Conservation (phyloP, 2,329 filamentous ascomycete species). For the Ophiognomonia clavigignenti-juglandacearum region DNA sequence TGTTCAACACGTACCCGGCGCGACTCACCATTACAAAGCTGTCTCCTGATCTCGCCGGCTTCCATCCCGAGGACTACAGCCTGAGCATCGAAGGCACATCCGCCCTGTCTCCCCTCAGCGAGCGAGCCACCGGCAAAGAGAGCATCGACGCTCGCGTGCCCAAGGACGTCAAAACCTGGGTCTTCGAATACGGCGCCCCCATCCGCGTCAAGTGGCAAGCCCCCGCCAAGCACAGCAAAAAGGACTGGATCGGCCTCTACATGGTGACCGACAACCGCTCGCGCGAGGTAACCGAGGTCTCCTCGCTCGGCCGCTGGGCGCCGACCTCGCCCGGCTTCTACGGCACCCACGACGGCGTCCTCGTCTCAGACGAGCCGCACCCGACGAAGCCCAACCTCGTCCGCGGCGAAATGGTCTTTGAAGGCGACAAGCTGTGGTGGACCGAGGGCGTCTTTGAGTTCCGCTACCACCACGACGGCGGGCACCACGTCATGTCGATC, state of each 20-base stretch:
- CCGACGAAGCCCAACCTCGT: slow-evolving; percentile 50
- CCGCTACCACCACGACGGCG: slow-evolving; percentile 90
- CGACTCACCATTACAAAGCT: slow-evolving; percentile 78
- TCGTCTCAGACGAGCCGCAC: slow-evolving; percentile 61
- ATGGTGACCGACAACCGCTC: slow-evolving; percentile 92
- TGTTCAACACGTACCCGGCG: slow-evolving; percentile 87
- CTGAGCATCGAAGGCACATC: slow-evolving; percentile 67
- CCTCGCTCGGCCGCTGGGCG: slow-evolving; percentile 85
- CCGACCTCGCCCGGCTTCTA: slow-evolving; percentile 73
- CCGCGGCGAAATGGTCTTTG: slow-evolving; percentile 78
- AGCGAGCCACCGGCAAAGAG: slow-evolving; percentile 67
- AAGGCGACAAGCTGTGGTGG: slow-evolving; percentile 96
- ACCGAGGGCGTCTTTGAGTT: slow-evolving; percentile 95
- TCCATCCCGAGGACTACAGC: slow-evolving; percentile 75
- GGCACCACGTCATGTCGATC: slow-evolving; percentile 89
- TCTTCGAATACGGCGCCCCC: slow-evolving; percentile 84
- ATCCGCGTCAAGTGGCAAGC: slow-evolving; percentile 89
- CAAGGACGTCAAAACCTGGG: slow-evolving; percentile 67
- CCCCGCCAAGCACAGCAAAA: slow-evolving; percentile 78
- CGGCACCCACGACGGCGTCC: slow-evolving; percentile 74
- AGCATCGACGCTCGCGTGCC: slow-evolving; percentile 64
- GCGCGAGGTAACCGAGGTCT: slow-evolving; percentile 75
- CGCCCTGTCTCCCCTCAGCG: slow-evolving; percentile 43
- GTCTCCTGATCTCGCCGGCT: slow-evolving; percentile 73
- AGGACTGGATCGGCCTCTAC: slow-evolving; percentile 95